These are phyloP conservation scores for Chlorencoelia australis DNA, from an alignment of 2,329 filamentous ascomycete species.

Conservation along the genomic window DNA sequence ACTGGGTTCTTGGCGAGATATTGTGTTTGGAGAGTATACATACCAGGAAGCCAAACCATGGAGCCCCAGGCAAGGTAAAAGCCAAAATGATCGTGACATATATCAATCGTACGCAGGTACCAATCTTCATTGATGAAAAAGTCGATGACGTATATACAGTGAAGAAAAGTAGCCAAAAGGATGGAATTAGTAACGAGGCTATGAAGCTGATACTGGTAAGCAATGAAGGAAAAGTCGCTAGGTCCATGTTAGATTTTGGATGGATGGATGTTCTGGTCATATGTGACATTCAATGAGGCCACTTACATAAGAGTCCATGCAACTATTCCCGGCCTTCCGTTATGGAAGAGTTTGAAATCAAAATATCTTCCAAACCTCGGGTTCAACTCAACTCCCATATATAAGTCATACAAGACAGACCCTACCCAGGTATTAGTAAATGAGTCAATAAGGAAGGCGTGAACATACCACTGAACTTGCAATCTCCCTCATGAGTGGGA, in stretches of 20 bases:
- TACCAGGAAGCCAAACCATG: slow-evolving; percentile 34
- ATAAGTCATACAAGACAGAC: slow-evolving; percentile 34
- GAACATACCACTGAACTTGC: slow-evolving; percentile 33
- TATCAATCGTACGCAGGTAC: slow-evolving; percentile 36
- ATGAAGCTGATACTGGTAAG: slow-evolving; percentile 33
- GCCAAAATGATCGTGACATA: slow-evolving; percentile 34
- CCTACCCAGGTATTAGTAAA: too few species aligned
- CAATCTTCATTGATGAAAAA: slow-evolving; percentile 41
- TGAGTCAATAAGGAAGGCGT: slow-evolving; percentile 4
- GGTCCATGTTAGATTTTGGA: slow-evolving; percentile 1
- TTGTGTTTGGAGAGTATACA: slow-evolving; percentile 39
- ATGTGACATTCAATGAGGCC: background rate
- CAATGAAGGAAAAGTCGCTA: slow-evolving; percentile 31
- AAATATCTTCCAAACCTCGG: slow-evolving; percentile 33
- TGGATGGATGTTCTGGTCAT: background rate
- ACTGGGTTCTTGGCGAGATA: slow-evolving; percentile 35
- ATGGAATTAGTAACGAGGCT: slow-evolving; percentile 33
- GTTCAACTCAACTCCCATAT: slow-evolving; percentile 38
- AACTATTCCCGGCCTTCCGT: slow-evolving; percentile 38
- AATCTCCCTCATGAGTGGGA: slow-evolving; percentile 32
- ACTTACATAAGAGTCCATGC: slow-evolving; percentile 37
- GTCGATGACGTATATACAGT: slow-evolving; percentile 36
- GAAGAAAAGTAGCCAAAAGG: slow-evolving; percentile 34
- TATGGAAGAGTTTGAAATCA: slow-evolving; percentile 39
- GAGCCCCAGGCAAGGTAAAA: slow-evolving; percentile 35